Evolutionary conservation across 1,284 basidiomycete species (phyloP), one percentile per base, ranked within the genome.

Genomic region (Tausonia pullulans): DNA sequence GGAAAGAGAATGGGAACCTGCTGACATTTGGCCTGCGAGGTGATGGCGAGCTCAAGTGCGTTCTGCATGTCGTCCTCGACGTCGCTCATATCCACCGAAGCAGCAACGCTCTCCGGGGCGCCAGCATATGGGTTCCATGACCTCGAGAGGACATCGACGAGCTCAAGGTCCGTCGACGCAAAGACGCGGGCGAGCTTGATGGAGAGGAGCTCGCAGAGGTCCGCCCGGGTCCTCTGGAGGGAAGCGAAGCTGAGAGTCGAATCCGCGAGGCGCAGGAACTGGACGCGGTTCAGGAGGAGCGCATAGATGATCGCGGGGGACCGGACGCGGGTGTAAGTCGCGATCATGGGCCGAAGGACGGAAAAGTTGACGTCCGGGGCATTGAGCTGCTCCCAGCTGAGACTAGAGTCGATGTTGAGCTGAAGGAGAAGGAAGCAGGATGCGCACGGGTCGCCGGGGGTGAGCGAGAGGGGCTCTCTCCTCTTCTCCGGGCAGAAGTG

Each of bases 341-440:
- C 78, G 3, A 91, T 86, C 41, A 92, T 76, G 0, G 90, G 90
- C 9, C 89, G 82, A 43, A 92, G 83, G 61, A 92, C 79, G 5
- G 87, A 81, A 70, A 90, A 90, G 72, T 90, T 88, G 76, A 94
- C 82, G 70, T 91, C 88, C 2, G 89, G 84, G 0, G 88, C 86
- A 13, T 84, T 86, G 62, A 83, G 85, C 76, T 69, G 85, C 82
- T 90, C 88, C 90, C 89, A 92, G 63, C 82, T 85, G 60, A 93
- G 74, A 5, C 87, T 82, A 57, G 84, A 83, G 71, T 93, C 90
- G 86, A 75, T 70, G 61, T 52, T 52, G 7, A 8, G 11, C 61
- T 62, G 41, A 1, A 16, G 14, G 56, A 4, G 3, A 14, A 11
- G 14, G 43, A 4, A 11, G 3, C 10, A 41, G 41, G 3, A 41